A percentile compares a stretch with the other conserved stretches of the same genome.
Conservation (phyloP, 2,329 filamentous ascomycete species). For the Didymella arachidicola region DNA sequence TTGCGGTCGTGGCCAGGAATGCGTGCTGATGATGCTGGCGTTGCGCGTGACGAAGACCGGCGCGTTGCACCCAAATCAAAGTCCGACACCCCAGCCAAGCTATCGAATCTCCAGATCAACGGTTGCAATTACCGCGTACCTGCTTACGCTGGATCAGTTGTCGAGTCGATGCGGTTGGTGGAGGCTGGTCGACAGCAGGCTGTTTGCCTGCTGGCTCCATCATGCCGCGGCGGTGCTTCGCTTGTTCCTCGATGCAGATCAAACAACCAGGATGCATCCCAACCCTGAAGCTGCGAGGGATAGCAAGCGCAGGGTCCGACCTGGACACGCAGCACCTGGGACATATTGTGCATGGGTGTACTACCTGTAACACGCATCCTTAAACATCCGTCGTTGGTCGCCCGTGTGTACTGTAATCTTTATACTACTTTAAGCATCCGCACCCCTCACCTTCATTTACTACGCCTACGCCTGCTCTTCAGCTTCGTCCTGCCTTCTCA, state of each 20-base stretch:
- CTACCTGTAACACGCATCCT: slow-evolving; percentile 30
- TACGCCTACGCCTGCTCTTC: slow-evolving; percentile 7
- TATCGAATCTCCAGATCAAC: slow-evolving; percentile 2
- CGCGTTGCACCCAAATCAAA: neutral
- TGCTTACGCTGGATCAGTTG: slow-evolving; percentile 3
- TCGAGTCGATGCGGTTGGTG: slow-evolving; percentile 13
- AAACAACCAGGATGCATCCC: slow-evolving; percentile 30
- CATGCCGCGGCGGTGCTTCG: slow-evolving; percentile 28
- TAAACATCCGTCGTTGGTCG: slow-evolving; percentile 28
- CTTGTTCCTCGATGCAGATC: slow-evolving; percentile 42
- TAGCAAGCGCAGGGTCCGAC: slow-evolving; percentile 15
- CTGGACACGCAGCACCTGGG: slow-evolving; percentile 17
- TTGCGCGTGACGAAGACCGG: slow-evolving; percentile 9
- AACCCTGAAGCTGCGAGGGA: slow-evolving; percentile 23
- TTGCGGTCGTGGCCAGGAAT: slow-evolving; percentile 19
- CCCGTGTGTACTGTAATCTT: neutral
- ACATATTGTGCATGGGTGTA: slow-evolving; percentile 26
- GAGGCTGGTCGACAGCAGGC: slow-evolving; percentile 4
- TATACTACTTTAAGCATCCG: slow-evolving; percentile 18
- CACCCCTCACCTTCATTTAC: slow-evolving; percentile 26
- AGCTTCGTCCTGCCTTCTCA: slow-evolving; percentile 1
- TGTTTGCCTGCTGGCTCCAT: slow-evolving; percentile 19
- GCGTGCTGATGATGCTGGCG: slow-evolving; percentile 16
- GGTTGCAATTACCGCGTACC: slow-evolving; percentile 14
- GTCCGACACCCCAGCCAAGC: slow-evolving; percentile 8